phyloP scores from a whole-genome alignment of 805 yeast species.

The Starmerella bombicola region DNA sequence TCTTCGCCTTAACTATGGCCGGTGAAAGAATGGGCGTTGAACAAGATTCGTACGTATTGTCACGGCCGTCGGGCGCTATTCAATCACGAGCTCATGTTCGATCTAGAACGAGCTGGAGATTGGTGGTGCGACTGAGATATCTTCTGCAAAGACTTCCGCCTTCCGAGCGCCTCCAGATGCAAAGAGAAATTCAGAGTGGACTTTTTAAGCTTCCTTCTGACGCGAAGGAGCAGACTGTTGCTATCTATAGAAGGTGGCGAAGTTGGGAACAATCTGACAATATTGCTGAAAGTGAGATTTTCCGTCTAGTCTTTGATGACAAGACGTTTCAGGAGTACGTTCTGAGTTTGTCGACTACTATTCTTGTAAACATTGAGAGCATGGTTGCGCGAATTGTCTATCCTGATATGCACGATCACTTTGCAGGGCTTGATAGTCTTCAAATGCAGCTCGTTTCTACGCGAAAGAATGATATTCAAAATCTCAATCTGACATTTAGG shows the following conservation, averaged over 20 bases:
- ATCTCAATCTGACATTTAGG: slow-evolving; percentile 15
- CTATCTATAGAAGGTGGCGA: slow-evolving; percentile 67
- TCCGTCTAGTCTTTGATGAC: slow-evolving; percentile 16
- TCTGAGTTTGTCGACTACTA: slow-evolving; percentile 10
- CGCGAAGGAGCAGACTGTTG: slow-evolving; percentile 44
- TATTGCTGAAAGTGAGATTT: slow-evolving; percentile 22
- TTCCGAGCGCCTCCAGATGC: slow-evolving; percentile 35
- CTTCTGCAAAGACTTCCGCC: slow-evolving; percentile 43
- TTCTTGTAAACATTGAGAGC: slow-evolving; percentile 10
- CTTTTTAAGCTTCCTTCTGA: slow-evolving; percentile 38
- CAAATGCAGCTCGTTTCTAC: slow-evolving; percentile 8
- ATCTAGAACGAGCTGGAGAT: slow-evolving; percentile 76
- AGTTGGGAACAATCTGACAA: slow-evolving; percentile 56
- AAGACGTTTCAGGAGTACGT: slow-evolving; percentile 14
- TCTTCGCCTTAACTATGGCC: slow-evolving; percentile 27
- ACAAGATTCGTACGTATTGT: slow-evolving; percentile 80
- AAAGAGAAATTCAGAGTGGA: slow-evolving; percentile 26
- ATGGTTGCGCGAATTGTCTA: slow-evolving; percentile 15
- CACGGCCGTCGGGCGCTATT: slow-evolving; percentile 74
- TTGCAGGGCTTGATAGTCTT: slow-evolving; percentile 11
- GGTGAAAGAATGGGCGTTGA: slow-evolving; percentile 43
- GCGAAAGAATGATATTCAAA: slow-evolving; percentile 13
- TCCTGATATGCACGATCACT: slow-evolving; percentile 14
- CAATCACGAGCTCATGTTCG: slow-evolving; percentile 66
- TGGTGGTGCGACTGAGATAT: slow-evolving; percentile 67